Base-by-base conservation (phyloP, 768 basidiomycete genomes). In the Agrocybe chaxingu region DNA sequence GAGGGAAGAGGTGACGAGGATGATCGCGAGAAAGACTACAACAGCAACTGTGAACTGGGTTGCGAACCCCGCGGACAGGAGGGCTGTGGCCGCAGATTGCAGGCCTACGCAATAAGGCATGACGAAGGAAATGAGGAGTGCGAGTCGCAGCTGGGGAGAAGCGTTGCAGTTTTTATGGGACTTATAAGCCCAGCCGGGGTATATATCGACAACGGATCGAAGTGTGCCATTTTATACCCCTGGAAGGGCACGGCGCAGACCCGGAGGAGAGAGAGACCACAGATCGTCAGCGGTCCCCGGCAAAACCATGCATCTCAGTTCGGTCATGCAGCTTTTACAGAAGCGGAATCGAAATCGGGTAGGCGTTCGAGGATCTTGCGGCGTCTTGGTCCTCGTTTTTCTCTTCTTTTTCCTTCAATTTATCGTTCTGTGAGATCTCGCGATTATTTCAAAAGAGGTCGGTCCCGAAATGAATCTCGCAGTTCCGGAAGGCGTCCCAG, bases 31-130 rank as follows among this genome's bases (percentile, higher is more conserved):
- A 64, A 77, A 72, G 32, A 73, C 69, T 58, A 77, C 62, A 57
- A 78, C 63, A 57, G 76, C 76, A 48, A 76, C 58, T 31, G 76
- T 70, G 57, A 79, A 73, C 55, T 79, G 76, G 45, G 69, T 70
- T 31, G 75, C 66, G 57, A 79, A 70, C 29, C 78, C 74, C 63
- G 76, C 73, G 66, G 77, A 75, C 58, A 77, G 71, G 58, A 80
- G 75, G 38, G 77, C 76, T 48, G 66, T 64, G 44, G 73, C 69
- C 39, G 76, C 78, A 62, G 76, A 65, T 55, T 78, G 71, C 39
- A 80, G 66, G 45, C 78, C 79, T 46, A 77, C 62, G 58, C 69
- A 66, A 66, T 77, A 79, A 59, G 78, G 78, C 77, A 80, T 79
- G 49, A 50, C 57, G 53, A 50, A 39, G 44, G 51, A 53, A 54